These are phyloP conservation scores for Nitzschia sp. DNA, from an alignment of 108 stramenopile genomes.

Conservation along the genomic window DNA sequence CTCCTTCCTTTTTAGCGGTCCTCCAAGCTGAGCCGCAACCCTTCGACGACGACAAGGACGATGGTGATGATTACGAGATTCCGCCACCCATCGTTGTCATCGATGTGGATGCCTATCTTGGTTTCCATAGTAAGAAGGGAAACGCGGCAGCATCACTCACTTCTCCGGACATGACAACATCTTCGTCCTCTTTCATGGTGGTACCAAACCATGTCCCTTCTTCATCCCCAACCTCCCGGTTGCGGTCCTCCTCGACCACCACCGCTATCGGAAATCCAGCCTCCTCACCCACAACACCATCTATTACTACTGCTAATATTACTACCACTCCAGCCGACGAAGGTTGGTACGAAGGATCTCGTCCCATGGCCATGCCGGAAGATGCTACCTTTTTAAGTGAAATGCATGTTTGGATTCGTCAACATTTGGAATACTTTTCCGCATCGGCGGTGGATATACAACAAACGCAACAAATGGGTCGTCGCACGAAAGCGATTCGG, in stretches of 20 bases:
- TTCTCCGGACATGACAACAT: constrained; percentile 5
- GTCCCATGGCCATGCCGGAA: constrained; percentile 39
- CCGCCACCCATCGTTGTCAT: constrained; percentile 30
- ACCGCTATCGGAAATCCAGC: no score
- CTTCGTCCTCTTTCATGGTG: background rate
- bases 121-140: constrained; percentile 18
- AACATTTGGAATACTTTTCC: constrained; percentile 51
- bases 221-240: background rate
- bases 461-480: constrained; percentile 14
- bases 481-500: constrained; percentile 29
- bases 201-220: background rate
- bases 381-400: constrained; percentile 35
- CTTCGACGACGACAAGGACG: constrained; percentile 6
- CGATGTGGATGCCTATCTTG: constrained; percentile 49
- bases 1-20: constrained; percentile 40
- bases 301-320: background rate
- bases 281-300: background rate
- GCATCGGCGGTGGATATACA: constrained; percentile 34
- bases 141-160: no score
- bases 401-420: constrained; percentile 37
- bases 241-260: background rate
- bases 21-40: constrained; percentile 11
- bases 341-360: constrained; percentile 54
- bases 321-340: constrained; percentile 37
- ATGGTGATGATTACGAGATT: constrained; percentile 15